phyloP scores from a whole-genome alignment of 371 early-diverging fungal genomes.

The Syncephalastrum sp. region DNA sequence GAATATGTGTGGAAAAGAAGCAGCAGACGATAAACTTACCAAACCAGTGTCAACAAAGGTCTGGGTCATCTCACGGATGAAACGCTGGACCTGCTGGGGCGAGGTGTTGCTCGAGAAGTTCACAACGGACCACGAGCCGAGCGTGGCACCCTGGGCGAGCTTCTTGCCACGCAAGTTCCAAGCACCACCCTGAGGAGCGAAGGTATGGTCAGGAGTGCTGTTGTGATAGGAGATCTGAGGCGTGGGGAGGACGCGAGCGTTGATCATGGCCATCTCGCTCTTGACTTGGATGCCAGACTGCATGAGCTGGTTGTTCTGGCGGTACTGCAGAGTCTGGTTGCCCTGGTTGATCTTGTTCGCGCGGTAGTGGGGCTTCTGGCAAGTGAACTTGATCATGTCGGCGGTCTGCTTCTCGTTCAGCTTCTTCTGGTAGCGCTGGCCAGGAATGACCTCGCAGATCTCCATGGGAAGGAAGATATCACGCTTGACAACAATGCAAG shows the following conservation, averaged over 20 bases:
- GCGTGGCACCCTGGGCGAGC: constrained; percentile 65
- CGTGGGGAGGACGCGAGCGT: constrained; percentile 73
- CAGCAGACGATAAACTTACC: constrained; percentile 20
- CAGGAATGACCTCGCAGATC: constrained; percentile 77
- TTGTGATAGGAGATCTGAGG: constrained; percentile 73
- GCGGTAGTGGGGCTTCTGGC: constrained; percentile 73
- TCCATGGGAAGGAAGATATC: constrained; percentile 81
- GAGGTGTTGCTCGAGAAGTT: constrained; percentile 44
- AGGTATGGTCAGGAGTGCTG: constrained; percentile 51
- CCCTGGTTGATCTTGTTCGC: constrained; percentile 59
- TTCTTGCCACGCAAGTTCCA: constrained; percentile 91
- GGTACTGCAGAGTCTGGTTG: constrained; percentile 44
- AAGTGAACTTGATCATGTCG: constrained; percentile 90
- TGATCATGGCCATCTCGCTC: constrained; percentile 49
- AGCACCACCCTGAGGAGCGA: constrained; percentile 74
- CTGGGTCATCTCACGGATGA: constrained; percentile 52
- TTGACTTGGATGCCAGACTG: constrained; percentile 66
- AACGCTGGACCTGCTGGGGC: constrained; percentile 37
- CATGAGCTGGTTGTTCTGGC: constrained; percentile 51
- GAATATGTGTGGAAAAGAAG: too few species aligned
- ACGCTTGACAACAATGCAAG: constrained; percentile 75
- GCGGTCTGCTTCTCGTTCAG: constrained; percentile 84
- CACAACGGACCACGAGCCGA: constrained; percentile 83
- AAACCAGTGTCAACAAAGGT: constrained; percentile 65
- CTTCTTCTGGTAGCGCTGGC: constrained; percentile 77